Evolutionary conservation across 768 basidiomycete species (phyloP).

Genomic region (Goffeauzyma gilvescens): DNA sequence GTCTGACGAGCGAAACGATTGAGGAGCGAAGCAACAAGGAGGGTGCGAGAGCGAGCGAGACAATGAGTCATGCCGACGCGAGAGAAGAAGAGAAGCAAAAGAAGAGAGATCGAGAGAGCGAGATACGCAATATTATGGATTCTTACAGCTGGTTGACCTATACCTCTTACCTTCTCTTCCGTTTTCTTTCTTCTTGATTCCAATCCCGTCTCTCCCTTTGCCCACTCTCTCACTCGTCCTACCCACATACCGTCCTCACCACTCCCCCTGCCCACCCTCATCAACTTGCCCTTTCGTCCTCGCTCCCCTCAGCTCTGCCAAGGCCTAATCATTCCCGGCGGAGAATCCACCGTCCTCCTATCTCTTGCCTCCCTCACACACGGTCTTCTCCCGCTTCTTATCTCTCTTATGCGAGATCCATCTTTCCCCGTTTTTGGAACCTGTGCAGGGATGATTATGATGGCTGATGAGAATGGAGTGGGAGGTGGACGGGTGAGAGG

Average conservation of each 20-base stretch:
- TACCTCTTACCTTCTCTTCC: no score
- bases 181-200: slow-evolving; percentile 20
- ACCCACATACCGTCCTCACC: background rate
- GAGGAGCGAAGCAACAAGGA: no score
- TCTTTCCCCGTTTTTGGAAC: slow-evolving; percentile 79
- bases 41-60: no score
- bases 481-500: slow-evolving; percentile 62
- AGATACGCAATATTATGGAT: no score
- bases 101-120: no score
- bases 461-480: slow-evolving; percentile 44
- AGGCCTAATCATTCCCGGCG: slow-evolving; percentile 82
- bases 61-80: no score
- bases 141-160: no score
- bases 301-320: slow-evolving; percentile 38
- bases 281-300: background rate
- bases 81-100: no score
- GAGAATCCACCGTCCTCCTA: slow-evolving; percentile 79
- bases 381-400: slow-evolving; percentile 62
- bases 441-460: slow-evolving; percentile 82
- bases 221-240: background rate
- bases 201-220: background rate
- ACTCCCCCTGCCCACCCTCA: background rate
- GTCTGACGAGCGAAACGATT: no score
- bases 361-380: slow-evolving; percentile 50
- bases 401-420: slow-evolving; percentile 42